Evolutionary conservation across 352 stramenopile species (phyloP).

Genomic region (Globisporangium viniferum): DNA sequence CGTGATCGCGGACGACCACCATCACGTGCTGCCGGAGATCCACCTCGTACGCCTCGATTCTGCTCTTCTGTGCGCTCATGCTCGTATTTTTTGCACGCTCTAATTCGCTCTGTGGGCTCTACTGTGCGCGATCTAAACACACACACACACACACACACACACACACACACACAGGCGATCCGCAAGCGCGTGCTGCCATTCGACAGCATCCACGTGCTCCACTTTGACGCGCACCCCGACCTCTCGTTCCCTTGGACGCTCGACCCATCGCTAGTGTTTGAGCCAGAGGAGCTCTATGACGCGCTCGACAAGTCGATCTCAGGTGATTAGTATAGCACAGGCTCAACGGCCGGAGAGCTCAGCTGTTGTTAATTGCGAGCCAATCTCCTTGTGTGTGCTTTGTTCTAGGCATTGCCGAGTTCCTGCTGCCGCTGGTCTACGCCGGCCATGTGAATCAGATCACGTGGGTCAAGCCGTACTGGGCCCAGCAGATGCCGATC

Average conservation of each 20-base stretch:
- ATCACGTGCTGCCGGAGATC: slow-evolving; percentile 72
- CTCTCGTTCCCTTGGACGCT: slow-evolving; percentile 61
- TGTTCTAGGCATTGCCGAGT: slow-evolving; percentile 76
- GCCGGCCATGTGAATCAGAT: slow-evolving; percentile 73
- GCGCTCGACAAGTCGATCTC: slow-evolving; percentile 54
- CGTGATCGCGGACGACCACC: slow-evolving; percentile 74
- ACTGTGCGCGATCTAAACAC: background rate
- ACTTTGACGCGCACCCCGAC: slow-evolving; percentile 86
- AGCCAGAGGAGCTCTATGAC: slow-evolving; percentile 72
- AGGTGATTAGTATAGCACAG: slow-evolving; percentile 16
- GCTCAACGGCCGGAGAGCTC: background rate
- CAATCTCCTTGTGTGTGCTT: background rate
- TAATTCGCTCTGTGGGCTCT: background rate
- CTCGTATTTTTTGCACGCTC: background rate
- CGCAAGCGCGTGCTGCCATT: slow-evolving; percentile 68
- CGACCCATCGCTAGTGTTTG: slow-evolving; percentile 49
- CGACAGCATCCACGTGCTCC: slow-evolving; percentile 58
- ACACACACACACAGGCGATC: slow-evolving; percentile 44
- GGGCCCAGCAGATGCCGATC: slow-evolving; percentile 36
- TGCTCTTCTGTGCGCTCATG: background rate
- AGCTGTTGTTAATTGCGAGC: background rate
- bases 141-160: slow-evolving; percentile 12
- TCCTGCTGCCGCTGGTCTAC: slow-evolving; percentile 76
- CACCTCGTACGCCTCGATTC: slow-evolving; percentile 34
- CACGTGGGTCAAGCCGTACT: slow-evolving; percentile 82